Conservation (phyloP, 495 filamentous ascomycete species). For the Arthonia radiata region DNA sequence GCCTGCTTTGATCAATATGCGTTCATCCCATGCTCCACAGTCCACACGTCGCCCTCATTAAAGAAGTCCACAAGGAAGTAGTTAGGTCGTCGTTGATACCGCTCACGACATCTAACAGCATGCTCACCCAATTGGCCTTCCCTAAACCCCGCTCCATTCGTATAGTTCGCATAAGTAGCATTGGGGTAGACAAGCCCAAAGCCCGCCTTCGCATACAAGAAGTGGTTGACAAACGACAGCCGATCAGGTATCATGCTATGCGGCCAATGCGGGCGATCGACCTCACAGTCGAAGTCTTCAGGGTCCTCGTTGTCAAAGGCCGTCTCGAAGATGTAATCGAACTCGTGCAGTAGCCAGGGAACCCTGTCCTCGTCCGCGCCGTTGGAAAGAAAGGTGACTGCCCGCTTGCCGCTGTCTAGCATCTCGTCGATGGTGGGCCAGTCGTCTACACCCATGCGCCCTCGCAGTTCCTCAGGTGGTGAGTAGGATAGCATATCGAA, state of each 20-base stretch:
- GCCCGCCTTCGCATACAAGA: slow-evolving; percentile 10
- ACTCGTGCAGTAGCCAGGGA: slow-evolving; percentile 3
- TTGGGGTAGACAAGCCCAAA: slow-evolving; percentile 4
- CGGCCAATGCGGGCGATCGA: slow-evolving; percentile 1
- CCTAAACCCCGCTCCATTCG: slow-evolving; percentile 4
- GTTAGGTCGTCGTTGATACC: slow-evolving; percentile 3
- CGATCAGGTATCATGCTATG: slow-evolving; percentile 1
- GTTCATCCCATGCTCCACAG: slow-evolving; percentile 5
- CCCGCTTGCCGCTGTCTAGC: slow-evolving; percentile 3
- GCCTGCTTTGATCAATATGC: too few relatives aligned
- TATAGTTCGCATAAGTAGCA: slow-evolving; percentile 2
- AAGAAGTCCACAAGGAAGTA: slow-evolving; percentile 6
- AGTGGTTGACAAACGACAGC: slow-evolving; percentile 4
- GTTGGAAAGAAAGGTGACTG: slow-evolving; percentile 6
- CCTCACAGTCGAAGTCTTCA: slow-evolving; percentile 2
- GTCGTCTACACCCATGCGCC: slow-evolving; percentile 1
- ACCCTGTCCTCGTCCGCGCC: slow-evolving; percentile 15
- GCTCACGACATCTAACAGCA: slow-evolving; percentile 2
- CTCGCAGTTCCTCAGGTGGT: slow-evolving; percentile 1
- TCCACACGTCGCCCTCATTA: slow-evolving; percentile 4
- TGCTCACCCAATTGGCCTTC: slow-evolving; percentile 4
- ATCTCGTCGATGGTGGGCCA: slow-evolving; percentile 5
- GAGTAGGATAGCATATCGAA: slow-evolving; percentile 4
- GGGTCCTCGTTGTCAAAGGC: slow-evolving; percentile 3
- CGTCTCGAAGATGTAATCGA: slow-evolving; percentile 6